Evolutionary conservation across 257 asterid genomes (phyloP).

Genomic region (Rubia yunnanensis): DNA sequence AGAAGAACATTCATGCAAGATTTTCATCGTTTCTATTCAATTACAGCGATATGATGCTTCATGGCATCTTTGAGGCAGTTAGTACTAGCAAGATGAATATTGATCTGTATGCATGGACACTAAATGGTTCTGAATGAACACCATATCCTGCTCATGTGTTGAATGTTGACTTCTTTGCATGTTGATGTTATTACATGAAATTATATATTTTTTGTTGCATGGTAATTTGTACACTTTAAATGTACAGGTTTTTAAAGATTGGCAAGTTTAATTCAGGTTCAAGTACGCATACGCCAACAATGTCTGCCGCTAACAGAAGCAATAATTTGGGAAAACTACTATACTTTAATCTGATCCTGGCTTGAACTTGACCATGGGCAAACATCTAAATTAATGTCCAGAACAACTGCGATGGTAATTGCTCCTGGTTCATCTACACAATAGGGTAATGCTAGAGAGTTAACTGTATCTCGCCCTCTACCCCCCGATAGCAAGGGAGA

Average conservation of each 20-base stretch:
- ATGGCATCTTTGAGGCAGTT: slow-evolving; percentile 88
- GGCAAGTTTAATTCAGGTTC: slow-evolving; percentile 33
- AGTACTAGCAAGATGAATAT: slow-evolving; percentile 61
- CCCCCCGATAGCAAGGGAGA: slow-evolving; percentile 10
- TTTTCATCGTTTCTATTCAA: too few species aligned
- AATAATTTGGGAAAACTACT: slow-evolving; percentile 62
- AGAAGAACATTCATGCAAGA: too few species aligned
- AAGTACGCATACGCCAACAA: too few species aligned
- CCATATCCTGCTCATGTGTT: slow-evolving; percentile 75
- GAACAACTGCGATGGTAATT: slow-evolving; percentile 37
- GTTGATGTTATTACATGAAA: too few species aligned
- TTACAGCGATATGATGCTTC: too few species aligned
- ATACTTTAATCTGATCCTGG: slow-evolving; percentile 43
- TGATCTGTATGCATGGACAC: slow-evolving; percentile 83
- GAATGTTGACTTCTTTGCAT: slow-evolving; percentile 6
- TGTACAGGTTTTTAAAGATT: too few species aligned
- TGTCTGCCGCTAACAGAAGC: slow-evolving; percentile 56
- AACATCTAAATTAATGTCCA: too few species aligned
- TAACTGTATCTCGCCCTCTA: too few species aligned
- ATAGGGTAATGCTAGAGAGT: too few species aligned
- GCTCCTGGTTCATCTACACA: slow-evolving; percentile 39
- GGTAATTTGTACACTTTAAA: not conserved
- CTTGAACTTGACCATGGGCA: slow-evolving; percentile 85
- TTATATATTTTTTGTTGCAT: too few species aligned
- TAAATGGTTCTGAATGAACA: slow-evolving; percentile 61